These are phyloP conservation scores for Solanum arcanum DNA, from an alignment of 257 asterid genomes.

Conservation along the genomic window DNA sequence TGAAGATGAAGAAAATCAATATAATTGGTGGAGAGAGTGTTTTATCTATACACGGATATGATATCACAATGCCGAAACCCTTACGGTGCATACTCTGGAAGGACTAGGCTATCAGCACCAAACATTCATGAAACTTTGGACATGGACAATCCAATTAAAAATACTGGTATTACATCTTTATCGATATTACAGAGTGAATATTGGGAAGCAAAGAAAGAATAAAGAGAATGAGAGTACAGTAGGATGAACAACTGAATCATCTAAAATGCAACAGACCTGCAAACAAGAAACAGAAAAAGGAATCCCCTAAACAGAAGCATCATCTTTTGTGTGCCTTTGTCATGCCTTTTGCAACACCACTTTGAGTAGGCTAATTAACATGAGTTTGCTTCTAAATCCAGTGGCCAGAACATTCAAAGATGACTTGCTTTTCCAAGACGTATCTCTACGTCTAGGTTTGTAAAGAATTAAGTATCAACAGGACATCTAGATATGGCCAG, in stretches of 20 bases:
- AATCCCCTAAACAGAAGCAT: neutral
- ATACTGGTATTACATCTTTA: neutral
- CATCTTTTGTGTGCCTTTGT: neutral
- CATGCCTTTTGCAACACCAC: neutral
- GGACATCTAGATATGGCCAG: neutral
- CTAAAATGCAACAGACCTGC: neutral
- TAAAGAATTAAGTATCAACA: neutral
- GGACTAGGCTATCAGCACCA: neutral
- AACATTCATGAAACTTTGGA: neutral
- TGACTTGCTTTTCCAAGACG: neutral
- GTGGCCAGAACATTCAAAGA: neutral
- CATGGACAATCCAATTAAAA: neutral
- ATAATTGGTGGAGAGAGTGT: neutral
- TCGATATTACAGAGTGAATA: neutral
- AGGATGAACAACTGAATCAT: neutral
- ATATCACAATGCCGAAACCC: neutral
- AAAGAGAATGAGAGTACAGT: neutral
- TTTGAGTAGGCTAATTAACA: neutral
- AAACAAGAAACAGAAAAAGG: neutral
- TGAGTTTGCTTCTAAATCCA: neutral
- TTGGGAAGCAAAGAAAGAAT: neutral
- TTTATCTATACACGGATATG: neutral
- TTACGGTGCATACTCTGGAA: neutral
- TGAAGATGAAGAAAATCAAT: neutral
- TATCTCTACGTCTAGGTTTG: neutral